These are phyloP conservation scores for Fusarium nanum DNA, from an alignment of 2,329 filamentous ascomycete genomes.

Conservation along the genomic window DNA sequence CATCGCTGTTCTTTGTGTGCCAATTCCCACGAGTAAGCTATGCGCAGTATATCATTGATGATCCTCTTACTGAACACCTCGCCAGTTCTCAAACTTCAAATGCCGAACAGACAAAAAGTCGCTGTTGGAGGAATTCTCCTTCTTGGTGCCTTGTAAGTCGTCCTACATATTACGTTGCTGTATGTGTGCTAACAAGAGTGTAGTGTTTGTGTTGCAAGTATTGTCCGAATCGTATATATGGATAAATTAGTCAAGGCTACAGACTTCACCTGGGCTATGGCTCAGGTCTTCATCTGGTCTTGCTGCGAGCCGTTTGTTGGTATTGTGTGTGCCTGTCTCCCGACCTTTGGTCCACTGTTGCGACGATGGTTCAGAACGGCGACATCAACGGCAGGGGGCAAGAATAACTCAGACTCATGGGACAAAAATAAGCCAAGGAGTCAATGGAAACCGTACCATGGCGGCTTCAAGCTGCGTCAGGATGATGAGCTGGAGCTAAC, in stretches of 20 bases:
- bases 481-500: slow-evolving; percentile 7
- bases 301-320: background rate
- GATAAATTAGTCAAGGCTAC: background rate
- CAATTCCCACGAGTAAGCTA: background rate
- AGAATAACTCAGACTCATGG: background rate
- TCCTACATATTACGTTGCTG: accelerated
- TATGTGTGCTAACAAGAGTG: background rate
- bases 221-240: slow-evolving; percentile 6
- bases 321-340: background rate
- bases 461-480: background rate
- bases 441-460: slow-evolving; percentile 2
- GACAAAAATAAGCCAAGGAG: background rate
- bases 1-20: background rate
- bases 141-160: background rate
- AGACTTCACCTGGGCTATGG: slow-evolving; percentile 6
- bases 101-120: background rate
- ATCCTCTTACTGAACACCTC: background rate
- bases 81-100: background rate
- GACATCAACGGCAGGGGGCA: background rate
- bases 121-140: slow-evolving; percentile 1
- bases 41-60: accelerated
- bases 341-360: background rate
- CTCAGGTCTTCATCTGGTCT: slow-evolving; percentile 4
- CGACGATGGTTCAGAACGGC: background rate
- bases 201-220: slow-evolving; percentile 5